phyloP scores from a whole-genome alignment of 2,329 filamentous ascomycete genomes.

The Metarhizium album region DNA sequence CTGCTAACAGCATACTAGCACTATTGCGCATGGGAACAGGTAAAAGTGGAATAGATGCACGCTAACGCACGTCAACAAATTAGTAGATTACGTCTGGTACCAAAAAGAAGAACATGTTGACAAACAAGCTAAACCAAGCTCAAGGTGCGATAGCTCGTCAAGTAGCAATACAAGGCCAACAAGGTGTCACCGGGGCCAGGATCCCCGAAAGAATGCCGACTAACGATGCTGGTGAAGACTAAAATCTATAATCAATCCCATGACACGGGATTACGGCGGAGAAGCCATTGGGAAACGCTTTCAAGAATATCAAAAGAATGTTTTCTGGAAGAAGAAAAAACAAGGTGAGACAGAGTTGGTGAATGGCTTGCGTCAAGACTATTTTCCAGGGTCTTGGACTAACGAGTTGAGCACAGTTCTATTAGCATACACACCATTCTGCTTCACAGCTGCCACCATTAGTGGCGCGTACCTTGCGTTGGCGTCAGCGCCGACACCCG shows the following conservation, averaged over 20 bases:
- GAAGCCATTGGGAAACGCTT: neutral
- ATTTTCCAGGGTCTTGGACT: neutral
- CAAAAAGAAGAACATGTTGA: neutral
- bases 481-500: neutral
- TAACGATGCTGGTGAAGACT: neutral
- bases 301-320: neutral
- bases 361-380: neutral
- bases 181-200: neutral
- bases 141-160: neutral
- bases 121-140: neutral
- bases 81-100: neutral
- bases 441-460: neutral
- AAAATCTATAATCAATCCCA: neutral
- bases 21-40: neutral
- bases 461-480: neutral
- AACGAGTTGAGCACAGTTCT: neutral
- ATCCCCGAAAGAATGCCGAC: neutral
- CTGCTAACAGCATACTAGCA: neutral
- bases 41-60: neutral
- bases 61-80: neutral
- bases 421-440: neutral
- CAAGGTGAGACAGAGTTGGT: neutral
- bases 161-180: neutral
- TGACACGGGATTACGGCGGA: neutral
- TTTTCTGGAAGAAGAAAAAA: neutral